Evolutionary conservation across 345 rosid species (phyloP).

Genomic region (Abelmoschus esculentus): DNA sequence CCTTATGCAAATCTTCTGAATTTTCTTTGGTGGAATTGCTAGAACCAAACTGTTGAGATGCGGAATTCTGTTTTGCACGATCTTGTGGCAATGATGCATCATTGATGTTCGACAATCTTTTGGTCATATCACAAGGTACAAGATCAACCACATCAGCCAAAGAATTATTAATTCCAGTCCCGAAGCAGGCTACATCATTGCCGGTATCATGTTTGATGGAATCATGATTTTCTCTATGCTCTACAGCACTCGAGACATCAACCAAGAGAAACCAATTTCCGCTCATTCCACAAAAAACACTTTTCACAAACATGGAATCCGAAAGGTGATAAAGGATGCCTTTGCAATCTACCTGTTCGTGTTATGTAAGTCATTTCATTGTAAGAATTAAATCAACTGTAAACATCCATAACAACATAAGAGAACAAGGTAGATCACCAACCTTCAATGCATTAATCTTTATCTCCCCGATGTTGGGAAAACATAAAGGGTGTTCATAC

Average conservation of each 20-base stretch:
- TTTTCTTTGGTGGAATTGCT: constrained; percentile 7
- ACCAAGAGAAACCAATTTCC: constrained; percentile 42
- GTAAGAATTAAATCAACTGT: neutral
- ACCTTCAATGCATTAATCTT: constrained; percentile 51
- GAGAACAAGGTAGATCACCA: neutral
- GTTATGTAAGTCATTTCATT: constrained; percentile 5
- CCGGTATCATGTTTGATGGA: neutral
- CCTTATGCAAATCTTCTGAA: constrained; percentile 5
- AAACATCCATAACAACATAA: neutral
- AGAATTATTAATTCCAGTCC: neutral
- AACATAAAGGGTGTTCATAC: constrained; percentile 36
- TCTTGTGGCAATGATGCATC: constrained; percentile 12
- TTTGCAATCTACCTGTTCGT: constrained; percentile 37
- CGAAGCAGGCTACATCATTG: too few species aligned
- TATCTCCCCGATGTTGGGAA: constrained; percentile 40
- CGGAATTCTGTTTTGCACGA: constrained; percentile 13
- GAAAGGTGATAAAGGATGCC: constrained; percentile 40
- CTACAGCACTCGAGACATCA: constrained; percentile 36
- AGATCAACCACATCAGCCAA: constrained; percentile 16
- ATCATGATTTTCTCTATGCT: constrained; percentile 2
- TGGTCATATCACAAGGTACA: constrained; percentile 12
- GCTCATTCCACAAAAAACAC: constrained; percentile 34
- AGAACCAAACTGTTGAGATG: constrained; percentile 5
- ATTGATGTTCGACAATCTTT: constrained; percentile 1
- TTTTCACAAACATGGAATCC: constrained; percentile 40